Evolutionary conservation across 345 rosid genomes (phyloP), one percentile per base, ranked within the genome.

Genomic region (Rhizophora mangle): DNA sequence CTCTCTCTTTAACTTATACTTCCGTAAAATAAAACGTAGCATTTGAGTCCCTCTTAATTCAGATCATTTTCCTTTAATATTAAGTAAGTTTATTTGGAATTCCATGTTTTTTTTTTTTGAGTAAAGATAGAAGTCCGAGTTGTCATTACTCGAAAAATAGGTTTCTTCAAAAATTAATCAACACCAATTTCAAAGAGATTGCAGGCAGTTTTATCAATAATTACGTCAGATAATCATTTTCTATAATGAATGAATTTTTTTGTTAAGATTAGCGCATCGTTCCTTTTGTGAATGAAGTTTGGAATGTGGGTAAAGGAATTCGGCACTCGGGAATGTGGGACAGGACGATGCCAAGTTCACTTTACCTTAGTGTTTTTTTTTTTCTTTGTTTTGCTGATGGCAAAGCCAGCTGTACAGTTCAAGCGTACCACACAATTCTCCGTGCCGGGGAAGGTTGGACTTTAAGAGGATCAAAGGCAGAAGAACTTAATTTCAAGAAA

Each of bases 351-450:
- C 39, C 73, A 53, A 66, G 16, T 8, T 32, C 70, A 6, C 69
- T 71, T 70, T 73, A 20, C 62, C 9, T 30, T 65, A 19, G 57
- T 55, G 71, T n/a, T 34, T 34, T 6, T 6, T 34, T 51, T 68
- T 61, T 52, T 39, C 56, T 62, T 76, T 68, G 36, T 2, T 68
- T 73, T 68, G 76, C 24, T 36, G 46, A 65, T 26, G 68, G 20
- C 37, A 21, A 31, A 19, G 76, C 84, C 86, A 83, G 82, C 82
- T 78, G 80, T 77, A 68, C 54, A 22, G 68, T 68, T 37, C 68
- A 52, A 39, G 62, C 21, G 63, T 69, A 67, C 63, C 32, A 34
- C 47, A 5, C 61, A 11, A 3, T n/a, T 29, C 49, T 43, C 65
- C 65, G 36, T 30, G 46, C 57, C 37, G 18, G 24, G 8, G 15